phyloP scores from a whole-genome alignment of 2,329 filamentous ascomycete genomes.

The Trichophyton mentagrophytes region DNA sequence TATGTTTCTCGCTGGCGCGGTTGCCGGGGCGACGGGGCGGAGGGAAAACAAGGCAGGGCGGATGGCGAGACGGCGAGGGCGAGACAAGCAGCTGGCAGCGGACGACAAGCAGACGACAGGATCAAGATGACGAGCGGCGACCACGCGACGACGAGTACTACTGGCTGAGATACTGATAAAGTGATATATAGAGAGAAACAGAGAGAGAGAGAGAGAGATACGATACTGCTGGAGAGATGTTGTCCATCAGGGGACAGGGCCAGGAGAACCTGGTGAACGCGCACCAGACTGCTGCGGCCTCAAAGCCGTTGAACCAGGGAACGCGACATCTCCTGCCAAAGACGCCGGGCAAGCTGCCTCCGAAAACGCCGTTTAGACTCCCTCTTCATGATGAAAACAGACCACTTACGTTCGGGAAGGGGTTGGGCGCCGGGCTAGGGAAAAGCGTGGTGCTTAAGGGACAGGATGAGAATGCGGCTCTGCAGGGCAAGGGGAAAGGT shows the following conservation, averaged over 20 bases:
- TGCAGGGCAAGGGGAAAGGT: constrained; percentile 31
- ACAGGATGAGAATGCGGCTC: constrained; percentile 42
- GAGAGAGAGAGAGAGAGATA: neutral
- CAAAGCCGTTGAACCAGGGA: constrained; percentile 60
- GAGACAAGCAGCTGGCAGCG: neutral
- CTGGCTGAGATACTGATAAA: neutral
- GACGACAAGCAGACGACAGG: neutral
- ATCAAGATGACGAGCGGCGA: neutral
- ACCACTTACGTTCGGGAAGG: constrained; percentile 42
- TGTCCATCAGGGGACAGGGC: constrained; percentile 53
- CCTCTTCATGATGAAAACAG: constrained; percentile 77
- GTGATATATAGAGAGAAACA: no score
- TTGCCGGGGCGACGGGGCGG: neutral
- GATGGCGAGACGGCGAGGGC: neutral
- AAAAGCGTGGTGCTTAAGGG: constrained; percentile 38
- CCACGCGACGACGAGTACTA: neutral
- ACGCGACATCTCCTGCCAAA: constrained; percentile 45
- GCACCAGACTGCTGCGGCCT: constrained; percentile 56
- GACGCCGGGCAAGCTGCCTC: constrained; percentile 31
- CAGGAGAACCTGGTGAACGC: constrained; percentile 77
- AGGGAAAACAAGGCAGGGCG: neutral
- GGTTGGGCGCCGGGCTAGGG: constrained; percentile 42
- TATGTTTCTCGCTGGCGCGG: neutral
- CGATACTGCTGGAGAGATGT: constrained; percentile 39
- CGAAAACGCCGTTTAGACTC: constrained; percentile 71